Base-by-base conservation (phyloP, 1,284 basidiomycete genomes). In the Athelia psychrophila region DNA sequence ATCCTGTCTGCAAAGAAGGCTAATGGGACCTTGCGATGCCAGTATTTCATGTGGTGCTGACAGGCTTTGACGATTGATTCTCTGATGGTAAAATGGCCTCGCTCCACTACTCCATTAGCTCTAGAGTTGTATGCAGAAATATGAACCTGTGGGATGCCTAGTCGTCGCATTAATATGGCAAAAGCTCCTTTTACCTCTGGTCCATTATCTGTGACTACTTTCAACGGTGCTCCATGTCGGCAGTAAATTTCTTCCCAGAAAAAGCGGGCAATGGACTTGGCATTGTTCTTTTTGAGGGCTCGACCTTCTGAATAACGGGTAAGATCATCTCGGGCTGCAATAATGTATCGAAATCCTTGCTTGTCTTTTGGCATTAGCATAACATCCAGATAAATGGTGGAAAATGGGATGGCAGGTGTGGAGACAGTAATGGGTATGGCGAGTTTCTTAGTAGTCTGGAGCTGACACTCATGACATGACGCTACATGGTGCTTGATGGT, bases 391-490 rank as follows among this genome's bases (percentile, higher is more conserved):
- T 73, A 64, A 0, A 64, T 55, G 42, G 69, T 69, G 1, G 50
- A 30, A 42, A 73, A 71, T 1, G 72, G 56, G 0, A 60, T 54
- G 0, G 64, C 61, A 0, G 72, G 69, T 1, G 51, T 32, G 0
- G 67, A 52, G 19, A 73, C 54, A 2, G 55, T 60, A 5, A 64
- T 64, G 0, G 71, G 71, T 3, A 72, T 60, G 12, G 58, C 47
- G 8, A 72, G 38, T 16, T 67, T 59, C 5, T 60, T 44, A 0
- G 55, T 58, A 15, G 62, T 62, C 3, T 63, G 51, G 0, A 63
- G 18, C 49, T 75, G 72, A 48, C 74, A 76, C 27, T 63, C 35
- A 33, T 73, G 67, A 52, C 73, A 75, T 0, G 72, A 69, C 1
- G 51, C 25, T 3, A 75, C 51, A 50, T 64, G 70, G 62, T 65